Conservation (phyloP, 768 basidiomycete species). For the Tylopilus balloui region DNA sequence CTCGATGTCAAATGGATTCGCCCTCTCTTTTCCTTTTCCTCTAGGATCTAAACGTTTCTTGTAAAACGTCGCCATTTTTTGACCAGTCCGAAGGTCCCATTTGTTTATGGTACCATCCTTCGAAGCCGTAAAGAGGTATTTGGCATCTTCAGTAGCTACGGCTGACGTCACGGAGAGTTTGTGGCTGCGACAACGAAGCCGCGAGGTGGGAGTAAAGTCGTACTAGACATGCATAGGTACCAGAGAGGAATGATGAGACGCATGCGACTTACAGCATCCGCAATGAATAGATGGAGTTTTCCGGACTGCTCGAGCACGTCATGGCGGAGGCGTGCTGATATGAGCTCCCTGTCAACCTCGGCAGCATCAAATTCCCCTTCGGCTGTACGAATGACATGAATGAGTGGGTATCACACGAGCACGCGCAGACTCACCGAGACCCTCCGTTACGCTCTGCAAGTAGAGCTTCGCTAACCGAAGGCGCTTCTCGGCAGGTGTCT, state of each 20-base stretch:
- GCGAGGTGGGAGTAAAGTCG: constrained; percentile 41
- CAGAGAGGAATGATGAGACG: neutral
- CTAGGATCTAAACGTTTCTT: constrained; percentile 50
- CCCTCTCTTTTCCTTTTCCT: constrained; percentile 57
- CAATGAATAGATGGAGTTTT: constrained; percentile 78
- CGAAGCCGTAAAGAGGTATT: constrained; percentile 78
- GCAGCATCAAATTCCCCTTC: constrained; percentile 94
- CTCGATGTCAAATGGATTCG: constrained; percentile 41
- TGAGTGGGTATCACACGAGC: neutral
- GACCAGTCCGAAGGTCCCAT: constrained; percentile 70
- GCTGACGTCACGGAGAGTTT: constrained; percentile 79
- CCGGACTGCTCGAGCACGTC: constrained; percentile 90
- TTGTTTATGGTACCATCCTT: constrained; percentile 91
- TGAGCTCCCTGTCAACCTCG: constrained; percentile 90
- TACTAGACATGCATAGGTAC: constrained; percentile 39
- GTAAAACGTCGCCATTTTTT: constrained; percentile 52
- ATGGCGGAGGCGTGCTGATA: constrained; percentile 84
- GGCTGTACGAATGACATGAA: constrained; percentile 32
- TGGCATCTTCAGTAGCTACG: constrained; percentile 65
- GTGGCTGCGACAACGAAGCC: constrained; percentile 67
- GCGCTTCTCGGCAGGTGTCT: constrained; percentile 92
- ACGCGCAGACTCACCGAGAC: constrained; percentile 46
- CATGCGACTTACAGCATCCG: constrained; percentile 53
- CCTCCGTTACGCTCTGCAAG: constrained; percentile 77
- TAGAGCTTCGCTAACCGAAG: constrained; percentile 88